Evolutionary conservation across 2,329 filamentous ascomycete genomes (phyloP), one percentile per base, ranked within the genome.

Genomic region (Botrytis pseudocinerea): DNA sequence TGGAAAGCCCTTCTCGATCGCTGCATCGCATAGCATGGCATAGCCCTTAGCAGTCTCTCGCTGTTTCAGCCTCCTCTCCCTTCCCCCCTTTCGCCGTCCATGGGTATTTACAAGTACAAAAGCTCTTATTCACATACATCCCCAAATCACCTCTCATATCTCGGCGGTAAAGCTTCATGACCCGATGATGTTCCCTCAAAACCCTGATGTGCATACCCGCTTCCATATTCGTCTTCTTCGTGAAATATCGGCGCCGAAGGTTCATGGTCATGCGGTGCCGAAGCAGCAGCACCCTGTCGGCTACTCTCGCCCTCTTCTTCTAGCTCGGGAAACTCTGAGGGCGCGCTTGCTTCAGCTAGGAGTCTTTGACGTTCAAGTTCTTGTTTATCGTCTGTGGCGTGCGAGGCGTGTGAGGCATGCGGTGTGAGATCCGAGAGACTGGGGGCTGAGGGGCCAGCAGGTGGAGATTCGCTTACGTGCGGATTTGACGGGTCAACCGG

Each of bases 351-450:
- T 78, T 88, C 84, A 65, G 82, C 82, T 74, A 88, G 80, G 22
- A 90, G 79, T 66, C 87, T 83, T 74, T 82, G 86, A 42, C 87
- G 84, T 78, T 92, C 90, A 20, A 92, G 81, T 78, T 93, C 91
- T 78, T 89, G 87, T 78, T 93, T 93, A 78, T 93, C 95, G 72
- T 96, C 93, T 22, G 81, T 77, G 73, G 79, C 63, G 63, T 80
- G 76, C 14, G 74, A 74, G 74, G 73, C 69, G 73, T 66, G 48
- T 54, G 76, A 72, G 72, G 71, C 69, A 73, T 66, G 48, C 60
- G 76, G 71, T 71, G 71, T 76, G 8, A 79, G 71, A 70, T 78
- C 75, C 40, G 78, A 73, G 5, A 79, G 74, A 48, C 77, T 74
- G 20, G 75, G 79, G 14, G 75, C 74, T 57, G 78, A 75, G 38